Conservation (phyloP, 345 rosid species). For the Populus simonii region DNA sequence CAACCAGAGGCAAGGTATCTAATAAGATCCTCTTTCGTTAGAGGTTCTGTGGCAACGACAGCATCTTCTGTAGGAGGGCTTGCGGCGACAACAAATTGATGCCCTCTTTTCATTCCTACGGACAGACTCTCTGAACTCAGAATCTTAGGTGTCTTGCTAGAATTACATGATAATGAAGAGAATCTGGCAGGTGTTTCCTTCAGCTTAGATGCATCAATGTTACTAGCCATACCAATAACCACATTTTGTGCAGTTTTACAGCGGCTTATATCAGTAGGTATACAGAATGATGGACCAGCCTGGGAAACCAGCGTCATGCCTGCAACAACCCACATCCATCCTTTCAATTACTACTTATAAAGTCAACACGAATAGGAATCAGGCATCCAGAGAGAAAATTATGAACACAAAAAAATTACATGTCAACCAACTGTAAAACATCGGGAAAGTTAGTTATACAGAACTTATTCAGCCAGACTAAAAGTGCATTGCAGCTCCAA, state of each 20-base stretch:
- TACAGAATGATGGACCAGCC: constrained; percentile 42
- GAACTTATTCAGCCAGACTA: neutral
- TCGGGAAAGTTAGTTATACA: neutral
- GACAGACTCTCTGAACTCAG: constrained; percentile 24
- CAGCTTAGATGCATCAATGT: constrained; percentile 30
- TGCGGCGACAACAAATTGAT: constrained; percentile 60
- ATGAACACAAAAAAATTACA: neutral
- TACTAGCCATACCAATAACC: constrained; percentile 25
- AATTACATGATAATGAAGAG: constrained; percentile 34
- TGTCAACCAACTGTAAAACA: neutral
- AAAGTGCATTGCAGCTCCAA: neutral
- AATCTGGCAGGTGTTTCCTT: constrained; percentile 36
- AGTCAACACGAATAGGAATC: neutral
- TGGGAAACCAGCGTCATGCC: constrained; percentile 67
- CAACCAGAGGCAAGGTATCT: constrained; percentile 94
- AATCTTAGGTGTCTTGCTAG: constrained; percentile 21
- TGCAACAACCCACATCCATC: constrained; percentile 14
- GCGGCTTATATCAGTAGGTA: constrained; percentile 30
- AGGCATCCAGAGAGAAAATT: neutral
- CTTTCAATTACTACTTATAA: constrained; percentile 2
- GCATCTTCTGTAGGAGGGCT: constrained; percentile 94
- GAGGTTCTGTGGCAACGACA: constrained; percentile 64
- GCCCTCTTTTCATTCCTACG: constrained; percentile 44
- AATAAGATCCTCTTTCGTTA: constrained; percentile 86
- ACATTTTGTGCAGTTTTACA: constrained; percentile 30